A percentile compares a stretch with the other conserved stretches of the same genome.
phyloP scores from a whole-genome alignment of 169 alveolate species.

The Hepatocystis sp. region DNA sequence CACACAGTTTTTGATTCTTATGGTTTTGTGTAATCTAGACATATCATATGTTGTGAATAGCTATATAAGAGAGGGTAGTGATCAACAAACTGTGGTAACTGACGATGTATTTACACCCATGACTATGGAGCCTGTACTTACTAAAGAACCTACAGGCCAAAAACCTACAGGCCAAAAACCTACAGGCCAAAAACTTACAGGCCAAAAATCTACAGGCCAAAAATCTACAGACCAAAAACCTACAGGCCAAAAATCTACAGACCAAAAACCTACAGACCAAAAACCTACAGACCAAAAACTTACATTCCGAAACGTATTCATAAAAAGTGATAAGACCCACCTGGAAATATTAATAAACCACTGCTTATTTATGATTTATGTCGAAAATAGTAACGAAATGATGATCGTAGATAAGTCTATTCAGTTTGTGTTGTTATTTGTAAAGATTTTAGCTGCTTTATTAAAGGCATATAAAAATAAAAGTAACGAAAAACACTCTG shows the following conservation, averaged over 20 bases:
- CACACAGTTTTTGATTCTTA: slow-evolving; percentile 45
- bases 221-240: no score
- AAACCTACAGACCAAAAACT: not conserved
- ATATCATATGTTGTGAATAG: not conserved
- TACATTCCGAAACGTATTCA: slow-evolving; percentile 18
- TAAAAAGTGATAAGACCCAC: slow-evolving; percentile 29
- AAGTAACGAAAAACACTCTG: not conserved
- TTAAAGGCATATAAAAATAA: slow-evolving; percentile 11
- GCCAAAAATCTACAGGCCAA: not conserved
- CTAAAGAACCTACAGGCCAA: not conserved
- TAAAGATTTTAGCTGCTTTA: slow-evolving; percentile 15
- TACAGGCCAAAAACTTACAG: no score
- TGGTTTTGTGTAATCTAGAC: slow-evolving; percentile 37
- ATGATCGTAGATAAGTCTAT: slow-evolving; percentile 46
- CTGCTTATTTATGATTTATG: slow-evolving; percentile 45
- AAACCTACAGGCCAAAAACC: not conserved
- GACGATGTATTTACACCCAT: no score
- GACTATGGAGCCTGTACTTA: no score
- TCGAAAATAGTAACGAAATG: slow-evolving; percentile 50
- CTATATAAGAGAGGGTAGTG: no score
- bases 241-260: no score
- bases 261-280: no score
- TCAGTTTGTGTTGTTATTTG: slow-evolving; percentile 35
- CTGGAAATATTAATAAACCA: slow-evolving; percentile 60
- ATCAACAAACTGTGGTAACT: no score